Conservation (phyloP, 1,284 basidiomycete species). For the Mycosarcoma mackinlayi region DNA sequence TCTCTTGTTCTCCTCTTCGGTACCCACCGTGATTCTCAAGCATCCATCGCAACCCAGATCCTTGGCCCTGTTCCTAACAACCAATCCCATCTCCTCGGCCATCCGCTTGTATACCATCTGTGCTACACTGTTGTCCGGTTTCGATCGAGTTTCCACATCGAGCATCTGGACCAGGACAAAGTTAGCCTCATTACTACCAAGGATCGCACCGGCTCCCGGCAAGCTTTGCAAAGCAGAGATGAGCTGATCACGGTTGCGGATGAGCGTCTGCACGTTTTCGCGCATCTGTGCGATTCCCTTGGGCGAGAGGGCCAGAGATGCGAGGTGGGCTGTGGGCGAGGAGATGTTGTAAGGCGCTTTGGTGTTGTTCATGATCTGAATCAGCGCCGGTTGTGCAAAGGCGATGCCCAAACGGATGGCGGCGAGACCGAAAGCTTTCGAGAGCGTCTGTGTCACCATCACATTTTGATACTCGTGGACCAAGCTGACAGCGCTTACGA, state of each 20-base stretch:
- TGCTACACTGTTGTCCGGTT: slow-evolving; percentile 79
- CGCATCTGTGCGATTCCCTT: slow-evolving; percentile 77
- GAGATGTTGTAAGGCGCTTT: slow-evolving; percentile 99
- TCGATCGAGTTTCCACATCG: slow-evolving; percentile 68
- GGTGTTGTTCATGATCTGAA: slow-evolving; percentile 92
- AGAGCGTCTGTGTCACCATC: slow-evolving; percentile 92
- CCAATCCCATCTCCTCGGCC: slow-evolving; percentile 85
- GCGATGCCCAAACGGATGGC: slow-evolving; percentile 92
- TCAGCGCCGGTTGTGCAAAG: slow-evolving; percentile 85
- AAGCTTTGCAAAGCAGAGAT: slow-evolving; percentile 72
- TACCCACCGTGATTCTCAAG: slow-evolving; percentile 90
- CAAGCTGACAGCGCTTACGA: slow-evolving; percentile 76
- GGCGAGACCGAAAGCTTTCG: slow-evolving; percentile 95
- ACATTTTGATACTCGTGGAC: slow-evolving; percentile 87
- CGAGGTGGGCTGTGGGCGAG: slow-evolving; percentile 85
- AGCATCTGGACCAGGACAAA: slow-evolving; percentile 88
- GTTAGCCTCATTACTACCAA: slow-evolving; percentile 90
- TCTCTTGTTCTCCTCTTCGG: slow-evolving; percentile 75
- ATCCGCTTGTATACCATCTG: slow-evolving; percentile 81
- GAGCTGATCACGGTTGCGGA: slow-evolving; percentile 74
- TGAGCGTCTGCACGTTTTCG: slow-evolving; percentile 75
- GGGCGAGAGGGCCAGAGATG: slow-evolving; percentile 80
- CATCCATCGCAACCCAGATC: slow-evolving; percentile 90
- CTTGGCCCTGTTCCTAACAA: slow-evolving; percentile 87
- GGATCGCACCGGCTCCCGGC: slow-evolving; percentile 74